Evolutionary conservation across 2,329 filamentous ascomycete species (phyloP).

Genomic region (Talaromyces rugulosus): DNA sequence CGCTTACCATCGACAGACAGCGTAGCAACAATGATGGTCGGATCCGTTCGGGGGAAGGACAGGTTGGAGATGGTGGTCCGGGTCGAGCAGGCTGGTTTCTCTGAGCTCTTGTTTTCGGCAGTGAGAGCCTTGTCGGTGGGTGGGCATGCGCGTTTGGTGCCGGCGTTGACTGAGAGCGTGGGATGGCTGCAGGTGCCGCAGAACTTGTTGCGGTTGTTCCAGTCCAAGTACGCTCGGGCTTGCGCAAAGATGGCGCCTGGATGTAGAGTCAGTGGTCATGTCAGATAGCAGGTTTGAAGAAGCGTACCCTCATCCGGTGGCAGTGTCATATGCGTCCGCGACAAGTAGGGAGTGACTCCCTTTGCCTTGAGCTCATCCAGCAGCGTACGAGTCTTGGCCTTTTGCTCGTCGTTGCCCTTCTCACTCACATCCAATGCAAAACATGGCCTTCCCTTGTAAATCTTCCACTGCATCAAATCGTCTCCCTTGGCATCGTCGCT

Average conservation of each 20-base stretch:
- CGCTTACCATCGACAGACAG: slow-evolving; percentile 73
- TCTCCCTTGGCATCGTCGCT: slow-evolving; percentile 37
- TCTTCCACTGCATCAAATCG: slow-evolving; percentile 41
- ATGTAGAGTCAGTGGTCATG: neutral
- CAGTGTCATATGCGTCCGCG: slow-evolving; percentile 60
- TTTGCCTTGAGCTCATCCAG: slow-evolving; percentile 56
- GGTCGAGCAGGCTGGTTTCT: slow-evolving; percentile 70
- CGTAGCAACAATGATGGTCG: slow-evolving; percentile 91
- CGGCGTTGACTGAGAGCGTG: slow-evolving; percentile 56
- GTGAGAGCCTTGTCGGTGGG: slow-evolving; percentile 37
- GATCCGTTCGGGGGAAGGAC: slow-evolving; percentile 86
- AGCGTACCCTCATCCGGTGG: slow-evolving; percentile 56
- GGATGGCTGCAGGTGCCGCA: slow-evolving; percentile 83
- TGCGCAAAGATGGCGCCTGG: slow-evolving; percentile 86
- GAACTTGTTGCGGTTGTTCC: slow-evolving; percentile 90
- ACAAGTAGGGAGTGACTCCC: slow-evolving; percentile 63
- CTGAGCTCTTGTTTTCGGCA: slow-evolving; percentile 25
- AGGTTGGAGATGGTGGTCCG: slow-evolving; percentile 85
- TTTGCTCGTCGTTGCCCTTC: slow-evolving; percentile 57
- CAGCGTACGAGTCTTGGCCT: slow-evolving; percentile 52
- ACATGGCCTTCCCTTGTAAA: slow-evolving; percentile 73
- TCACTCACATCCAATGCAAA: slow-evolving; percentile 90
- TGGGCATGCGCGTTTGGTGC: slow-evolving; percentile 43
- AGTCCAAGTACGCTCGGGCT: slow-evolving; percentile 82
- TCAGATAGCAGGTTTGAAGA: neutral